These are phyloP conservation scores for Westerdykella aurantiaca DNA, from an alignment of 2,329 filamentous ascomycete species.

Conservation along the genomic window DNA sequence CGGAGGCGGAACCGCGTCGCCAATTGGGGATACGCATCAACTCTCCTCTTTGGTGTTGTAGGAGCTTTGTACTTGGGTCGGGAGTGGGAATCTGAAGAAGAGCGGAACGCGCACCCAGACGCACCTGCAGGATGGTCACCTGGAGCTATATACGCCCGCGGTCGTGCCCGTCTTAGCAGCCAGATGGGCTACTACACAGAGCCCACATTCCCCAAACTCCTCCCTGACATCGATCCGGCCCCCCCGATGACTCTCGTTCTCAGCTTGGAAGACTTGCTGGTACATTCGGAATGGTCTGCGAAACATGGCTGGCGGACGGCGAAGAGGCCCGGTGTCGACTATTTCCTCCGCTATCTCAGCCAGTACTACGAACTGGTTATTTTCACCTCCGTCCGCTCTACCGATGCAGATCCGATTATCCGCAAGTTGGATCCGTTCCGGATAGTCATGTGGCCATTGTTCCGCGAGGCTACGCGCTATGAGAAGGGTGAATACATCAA, in stretches of 20 bases:
- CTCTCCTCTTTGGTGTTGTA: constrained; percentile 52
- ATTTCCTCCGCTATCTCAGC: constrained; percentile 92
- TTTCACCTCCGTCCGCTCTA: constrained; percentile 83
- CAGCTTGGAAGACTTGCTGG: constrained; percentile 85
- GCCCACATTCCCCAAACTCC: constrained; percentile 86
- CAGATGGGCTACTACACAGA: constrained; percentile 91
- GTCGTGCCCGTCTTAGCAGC: constrained; percentile 66
- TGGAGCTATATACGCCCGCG: constrained; percentile 72
- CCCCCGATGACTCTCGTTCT: constrained; percentile 90
- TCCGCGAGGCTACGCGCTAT: constrained; percentile 94
- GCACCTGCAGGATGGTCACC: constrained; percentile 75
- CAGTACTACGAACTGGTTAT: constrained; percentile 98
- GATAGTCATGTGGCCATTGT: constrained; percentile 92
- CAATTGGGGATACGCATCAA: constrained; percentile 63
- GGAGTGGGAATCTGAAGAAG: constrained; percentile 74
- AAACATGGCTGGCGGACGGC: constrained; percentile 94
- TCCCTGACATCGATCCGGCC: constrained; percentile 73
- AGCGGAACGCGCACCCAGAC: constrained; percentile 62
- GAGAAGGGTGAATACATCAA: constrained; percentile 95
- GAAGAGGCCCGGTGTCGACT: constrained; percentile 91
- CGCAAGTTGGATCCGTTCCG: constrained; percentile 92
- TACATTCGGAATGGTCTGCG: constrained; percentile 90
- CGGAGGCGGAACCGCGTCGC: constrained; percentile 70
- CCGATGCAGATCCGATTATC: constrained; percentile 78
- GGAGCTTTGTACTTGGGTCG: constrained; percentile 73